phyloP scores from a whole-genome alignment of 352 stramenopile genomes.

The Phytophthora podocarpi region DNA sequence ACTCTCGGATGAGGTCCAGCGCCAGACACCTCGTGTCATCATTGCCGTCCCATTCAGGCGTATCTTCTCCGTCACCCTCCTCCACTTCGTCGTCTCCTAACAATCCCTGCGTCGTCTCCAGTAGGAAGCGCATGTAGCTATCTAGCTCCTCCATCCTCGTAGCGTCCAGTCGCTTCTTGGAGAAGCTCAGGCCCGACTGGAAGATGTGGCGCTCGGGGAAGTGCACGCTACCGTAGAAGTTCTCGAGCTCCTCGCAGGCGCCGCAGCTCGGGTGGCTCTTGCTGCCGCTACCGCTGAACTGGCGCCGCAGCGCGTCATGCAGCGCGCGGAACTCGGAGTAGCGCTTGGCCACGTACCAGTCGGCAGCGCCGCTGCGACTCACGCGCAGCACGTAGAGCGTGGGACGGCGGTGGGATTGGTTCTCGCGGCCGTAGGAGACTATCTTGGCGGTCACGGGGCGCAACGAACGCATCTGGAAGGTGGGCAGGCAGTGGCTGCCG shows the following conservation, averaged over 20 bases:
- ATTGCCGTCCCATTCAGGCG: conserved; percentile 24
- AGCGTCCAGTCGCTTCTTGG: conserved; percentile 61
- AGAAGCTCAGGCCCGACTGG: conserved; percentile 49
- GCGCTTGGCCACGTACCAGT: conserved; percentile 79
- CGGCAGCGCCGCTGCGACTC: conserved; percentile 42
- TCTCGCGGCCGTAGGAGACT: conserved; percentile 71
- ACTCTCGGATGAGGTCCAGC: conserved; percentile 62
- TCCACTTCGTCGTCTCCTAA: conserved; percentile 62
- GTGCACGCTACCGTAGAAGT: conserved; percentile 41
- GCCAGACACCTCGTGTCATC: conserved; percentile 36
- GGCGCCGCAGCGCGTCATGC: conserved; percentile 41
- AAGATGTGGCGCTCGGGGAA: conserved; percentile 67
- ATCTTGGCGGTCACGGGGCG: conserved; percentile 65
- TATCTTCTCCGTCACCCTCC: conserved; percentile 37
- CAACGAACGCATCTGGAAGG: conserved; percentile 55
- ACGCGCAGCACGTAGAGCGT: conserved; percentile 82
- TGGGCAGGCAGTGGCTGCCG: conserved; percentile 3
- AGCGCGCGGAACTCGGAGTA: conserved; percentile 79
- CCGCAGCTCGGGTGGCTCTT: conserved; percentile 32
- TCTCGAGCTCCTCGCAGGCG: conserved; percentile 56
- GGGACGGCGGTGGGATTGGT: conserved; percentile 40
- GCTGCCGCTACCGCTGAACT: conserved; percentile 28
- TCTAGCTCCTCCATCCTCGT: conserved; percentile 67
- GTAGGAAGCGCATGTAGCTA: conserved; percentile 65
- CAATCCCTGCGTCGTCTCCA: conserved; percentile 71